Percentiles rank a stretch among this genome's conserved stretches.
These are phyloP conservation scores for Acrodontium crateriforme DNA, from an alignment of 2,329 filamentous ascomycete species.

Conservation along the genomic window DNA sequence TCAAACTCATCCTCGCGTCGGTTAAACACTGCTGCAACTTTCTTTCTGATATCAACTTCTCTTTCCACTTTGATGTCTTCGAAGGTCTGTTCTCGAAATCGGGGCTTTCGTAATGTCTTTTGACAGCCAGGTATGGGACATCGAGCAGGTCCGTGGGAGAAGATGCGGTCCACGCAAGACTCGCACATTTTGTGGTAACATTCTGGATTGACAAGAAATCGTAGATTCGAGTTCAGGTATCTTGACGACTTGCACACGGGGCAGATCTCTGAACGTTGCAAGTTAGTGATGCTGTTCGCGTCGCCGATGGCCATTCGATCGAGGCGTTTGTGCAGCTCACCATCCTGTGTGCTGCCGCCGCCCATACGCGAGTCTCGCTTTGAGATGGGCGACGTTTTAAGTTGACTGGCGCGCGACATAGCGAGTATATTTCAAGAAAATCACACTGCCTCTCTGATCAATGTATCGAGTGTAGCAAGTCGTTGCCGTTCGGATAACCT, in stretches of 20 bases:
- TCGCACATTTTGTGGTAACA: slow-evolving; percentile 99
- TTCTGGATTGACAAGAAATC: slow-evolving; percentile 92
- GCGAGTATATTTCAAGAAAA: slow-evolving; percentile 7
- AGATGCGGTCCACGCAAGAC: slow-evolving; percentile 88
- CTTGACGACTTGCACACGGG: slow-evolving; percentile 94
- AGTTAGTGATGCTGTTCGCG: slow-evolving; percentile 7
- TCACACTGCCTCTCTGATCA: too few species aligned
- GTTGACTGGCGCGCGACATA: slow-evolving; percentile 22
- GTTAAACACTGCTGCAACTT: slow-evolving; percentile 69
- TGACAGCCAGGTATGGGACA: slow-evolving; percentile 85
- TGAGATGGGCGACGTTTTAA: slow-evolving; percentile 13
- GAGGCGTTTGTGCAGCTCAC: slow-evolving; percentile 14
- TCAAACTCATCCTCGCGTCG: slow-evolving; percentile 85
- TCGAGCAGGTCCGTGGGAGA: slow-evolving; percentile 77
- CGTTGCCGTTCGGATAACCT: too few species aligned
- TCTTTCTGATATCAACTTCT: slow-evolving; percentile 79
- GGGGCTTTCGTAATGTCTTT: slow-evolving; percentile 69
- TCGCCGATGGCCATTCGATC: slow-evolving; percentile 8
- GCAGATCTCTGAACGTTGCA: slow-evolving; percentile 53
- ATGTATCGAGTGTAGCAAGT: too few species aligned
- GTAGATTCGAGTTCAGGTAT: slow-evolving; percentile 88
- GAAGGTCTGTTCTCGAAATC: slow-evolving; percentile 81
- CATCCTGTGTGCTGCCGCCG: slow-evolving; percentile 16
- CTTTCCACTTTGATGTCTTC: slow-evolving; percentile 76
- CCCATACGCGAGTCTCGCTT: slow-evolving; percentile 10